Conservation (phyloP, 257 asterid genomes). For the Solanum gracilifrons region DNA sequence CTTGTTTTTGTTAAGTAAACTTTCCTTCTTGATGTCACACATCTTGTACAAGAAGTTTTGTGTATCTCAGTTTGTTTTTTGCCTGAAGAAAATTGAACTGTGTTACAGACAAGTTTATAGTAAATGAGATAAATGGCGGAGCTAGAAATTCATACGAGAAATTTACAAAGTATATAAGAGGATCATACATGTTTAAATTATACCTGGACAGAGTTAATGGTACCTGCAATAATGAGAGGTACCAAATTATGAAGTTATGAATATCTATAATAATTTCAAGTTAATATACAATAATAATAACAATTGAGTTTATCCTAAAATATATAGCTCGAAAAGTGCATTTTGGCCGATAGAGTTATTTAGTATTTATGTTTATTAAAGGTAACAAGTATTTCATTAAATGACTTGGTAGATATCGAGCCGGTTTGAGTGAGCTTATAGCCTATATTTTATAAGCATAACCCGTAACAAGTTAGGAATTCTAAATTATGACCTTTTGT, state of each 20-base stretch:
- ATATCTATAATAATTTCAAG: no score
- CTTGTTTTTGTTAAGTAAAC: not conserved
- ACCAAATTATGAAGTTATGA: not conserved
- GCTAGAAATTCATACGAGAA: not conserved
- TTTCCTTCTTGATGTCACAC: not conserved
- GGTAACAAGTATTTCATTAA: no score
- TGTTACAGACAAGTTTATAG: not conserved
- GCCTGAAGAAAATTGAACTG: not conserved
- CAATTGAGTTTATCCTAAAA: no score
- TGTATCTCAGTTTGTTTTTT: not conserved
- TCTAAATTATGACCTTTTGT: no score
- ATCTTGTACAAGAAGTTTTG: not conserved
- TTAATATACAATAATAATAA: not conserved
- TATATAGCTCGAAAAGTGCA: not conserved
- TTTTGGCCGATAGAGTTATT: not conserved
- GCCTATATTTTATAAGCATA: no score
- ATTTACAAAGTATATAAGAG: not conserved
- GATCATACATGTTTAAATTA: not conserved
- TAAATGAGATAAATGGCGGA: not conserved
- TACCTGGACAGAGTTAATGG: not conserved
- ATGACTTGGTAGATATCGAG: not conserved
- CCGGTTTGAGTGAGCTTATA: not conserved
- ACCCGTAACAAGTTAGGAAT: not conserved
- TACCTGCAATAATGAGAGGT: not conserved
- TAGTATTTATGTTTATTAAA: not conserved